Evolutionary conservation across 1,139 yeast species (phyloP), one percentile per base, ranked within the genome.

Genomic region (Zhuliangozyma parablackwelliae): DNA sequence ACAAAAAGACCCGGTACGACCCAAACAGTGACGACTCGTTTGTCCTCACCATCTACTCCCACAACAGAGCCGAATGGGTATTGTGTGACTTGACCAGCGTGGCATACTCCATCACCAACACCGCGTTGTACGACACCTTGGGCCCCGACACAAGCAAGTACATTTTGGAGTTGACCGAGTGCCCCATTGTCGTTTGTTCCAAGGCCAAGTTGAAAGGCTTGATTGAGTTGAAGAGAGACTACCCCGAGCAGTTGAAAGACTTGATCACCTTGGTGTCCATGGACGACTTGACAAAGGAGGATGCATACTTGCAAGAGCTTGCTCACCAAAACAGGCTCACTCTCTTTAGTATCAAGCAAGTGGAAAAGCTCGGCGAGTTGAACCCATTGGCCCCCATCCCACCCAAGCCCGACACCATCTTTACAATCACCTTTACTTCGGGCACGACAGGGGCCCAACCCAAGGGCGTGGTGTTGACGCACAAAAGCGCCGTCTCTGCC

Each of bases 351-450:
- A 40, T 44, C 31, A 47, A 48, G 7, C 82, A 81, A 47, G 75
- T 82, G 30, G 75, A 73, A 44, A 56, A 61, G 25, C 56, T 81
- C 28, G 94, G 92, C 21, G 59, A 59, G 33, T 51, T 70, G 25
- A 66, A 67, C 47, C 75, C 75, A 5, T 52, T 65, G 7, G 64
- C 69, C 1, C 67, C 68, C 34, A 57, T 62, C 28, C 74, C 77
- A 7, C 85, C 89, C 11, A 56, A 51, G 0, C 73, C 80, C 1
- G 72, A 77, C 6, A 71, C 81, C 28, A 44, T 71, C 12, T 76
- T 78, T 47, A 81, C 90, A 34, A 78, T 85, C 44, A 79, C 84
- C 31, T 85, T 83, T 59, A 85, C 95, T 10, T 80, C 89, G 7
- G 90, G 90, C 26, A 81, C 90, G 21, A 82, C 90, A 4, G 89